Evolutionary conservation across 192 early-diverging fungal species (phyloP), one percentile per base, ranked within the genome.

Genomic region (Backusella liffmaniae): DNA sequence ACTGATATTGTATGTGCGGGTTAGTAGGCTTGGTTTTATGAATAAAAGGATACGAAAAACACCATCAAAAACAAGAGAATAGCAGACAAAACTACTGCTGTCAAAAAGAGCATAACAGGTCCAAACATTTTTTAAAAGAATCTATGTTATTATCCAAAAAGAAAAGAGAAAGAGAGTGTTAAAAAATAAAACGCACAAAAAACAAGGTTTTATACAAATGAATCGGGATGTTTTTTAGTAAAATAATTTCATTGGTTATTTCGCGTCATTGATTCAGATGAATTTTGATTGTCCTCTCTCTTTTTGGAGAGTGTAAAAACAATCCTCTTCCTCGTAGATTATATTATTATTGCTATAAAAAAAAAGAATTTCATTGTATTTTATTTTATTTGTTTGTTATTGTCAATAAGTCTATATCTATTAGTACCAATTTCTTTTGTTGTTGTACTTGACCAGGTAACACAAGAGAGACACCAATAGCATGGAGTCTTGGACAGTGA

Each of bases 1-100:
- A 21, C n/a, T 23, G 10, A 21, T 23, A 26, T 23, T 39, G 23
- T 23, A 26, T 23, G 2, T n/a, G 8, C 1, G 42, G 8, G 53
- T 29, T 67, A 30, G 18, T 16, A 10, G 3, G 42, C 42, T 44
- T 44, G 15, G 12, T 7, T 66, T 16, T 13, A 67, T 34, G 29
- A 26, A 37, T 23, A 70, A 76, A 23, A 76, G 80, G 82, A 72
- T 86, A 94, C 94, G 85, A 96, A 97, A 81, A 95, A 98, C 16
- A 98, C 96, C 82, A 95, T 94, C 78, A 89, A 89, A 76, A 98
- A 98, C 77, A 98, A 88, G 73, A 98, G 86, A 46, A 91, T 76
- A 39, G 95, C 96, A 34, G 95, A 91, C 88, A 96, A 84, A 62
- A 98, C 90, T 66, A 96, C 88, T 49, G 90, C 94, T 76, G 96